These are phyloP conservation scores for Eimeria praecox DNA, from an alignment of 169 alveolate species.

Conservation along the genomic window DNA sequence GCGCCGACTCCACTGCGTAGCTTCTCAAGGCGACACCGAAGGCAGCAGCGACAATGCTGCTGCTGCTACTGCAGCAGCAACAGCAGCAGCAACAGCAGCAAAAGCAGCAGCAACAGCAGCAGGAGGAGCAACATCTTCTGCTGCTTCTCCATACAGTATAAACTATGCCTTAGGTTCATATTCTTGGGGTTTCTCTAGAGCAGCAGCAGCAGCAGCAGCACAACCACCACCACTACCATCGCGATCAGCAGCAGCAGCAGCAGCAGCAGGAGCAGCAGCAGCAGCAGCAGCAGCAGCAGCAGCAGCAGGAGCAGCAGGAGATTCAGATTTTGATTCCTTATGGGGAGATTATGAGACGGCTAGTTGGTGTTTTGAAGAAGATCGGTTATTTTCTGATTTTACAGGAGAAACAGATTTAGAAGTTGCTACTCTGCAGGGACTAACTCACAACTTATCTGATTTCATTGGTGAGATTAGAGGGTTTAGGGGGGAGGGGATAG, in stretches of 20 bases:
- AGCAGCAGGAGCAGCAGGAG: conserved; percentile 52
- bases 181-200: background rate
- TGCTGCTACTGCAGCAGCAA: background rate
- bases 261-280: too few species aligned
- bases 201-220: background rate
- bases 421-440: background rate
- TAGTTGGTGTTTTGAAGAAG: conserved; percentile 26
- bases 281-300: conserved; percentile 39
- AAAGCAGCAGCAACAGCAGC: background rate
- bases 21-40: background rate
- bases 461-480: background rate
- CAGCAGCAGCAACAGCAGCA: conserved; percentile 22
- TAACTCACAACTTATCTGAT: background rate
- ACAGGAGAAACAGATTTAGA: background rate
- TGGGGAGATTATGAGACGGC: conserved; percentile 30
- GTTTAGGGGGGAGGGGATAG: conserved; percentile 28
- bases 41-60: background rate
- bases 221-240: too few species aligned
- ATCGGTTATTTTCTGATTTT: background rate
- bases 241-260: background rate
- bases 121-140: background rate
- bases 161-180: background rate
- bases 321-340: background rate
- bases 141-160: background rate
- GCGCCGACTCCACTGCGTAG: background rate